Evolutionary conservation across 768 basidiomycete genomes (phyloP).

Genomic region (Candolleomyces eurysporus): DNA sequence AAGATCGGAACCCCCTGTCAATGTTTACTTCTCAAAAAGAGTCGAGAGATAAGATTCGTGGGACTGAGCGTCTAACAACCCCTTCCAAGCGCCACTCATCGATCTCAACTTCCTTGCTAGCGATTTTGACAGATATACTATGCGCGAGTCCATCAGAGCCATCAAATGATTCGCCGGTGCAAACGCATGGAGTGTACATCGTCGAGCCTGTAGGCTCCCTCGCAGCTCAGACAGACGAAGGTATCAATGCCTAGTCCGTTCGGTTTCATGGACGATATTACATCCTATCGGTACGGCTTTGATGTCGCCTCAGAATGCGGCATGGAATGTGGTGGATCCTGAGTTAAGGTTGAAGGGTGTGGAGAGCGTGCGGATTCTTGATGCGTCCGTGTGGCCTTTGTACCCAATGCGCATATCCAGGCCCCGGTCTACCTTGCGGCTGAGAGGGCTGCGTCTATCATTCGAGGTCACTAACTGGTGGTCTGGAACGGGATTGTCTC

Average conservation of each 20-base stretch:
- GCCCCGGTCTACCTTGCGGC: conserved; percentile 31
- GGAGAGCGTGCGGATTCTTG: conserved; percentile 28
- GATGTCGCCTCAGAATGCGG: too few species aligned
- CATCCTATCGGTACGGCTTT: conserved; percentile 27
- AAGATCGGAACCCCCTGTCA: too few species aligned
- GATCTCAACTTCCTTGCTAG: too few species aligned
- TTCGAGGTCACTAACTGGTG: not conserved
- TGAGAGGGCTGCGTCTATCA: conserved; percentile 18
- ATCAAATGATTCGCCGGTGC: conserved; percentile 19
- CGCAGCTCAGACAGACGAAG: conserved; percentile 12
- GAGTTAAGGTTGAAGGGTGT: conserved; percentile 26
- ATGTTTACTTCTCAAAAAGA: too few species aligned
- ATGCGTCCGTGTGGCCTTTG: conserved; percentile 29
- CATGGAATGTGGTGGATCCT: conserved; percentile 28
- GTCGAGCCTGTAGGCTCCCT: conserved; percentile 16
- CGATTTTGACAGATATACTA: too few species aligned
- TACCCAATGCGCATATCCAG: conserved; percentile 32
- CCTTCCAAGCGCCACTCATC: too few species aligned
- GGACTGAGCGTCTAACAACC: too few species aligned
- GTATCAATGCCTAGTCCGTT: conserved; percentile 20
- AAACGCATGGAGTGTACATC: conserved; percentile 24
- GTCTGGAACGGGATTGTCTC: too few species aligned
- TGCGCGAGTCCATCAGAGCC: conserved; percentile 18
- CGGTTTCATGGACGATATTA: conserved; percentile 16
- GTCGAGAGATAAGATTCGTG: too few species aligned